These are phyloP conservation scores for Heliosperma pusillum DNA, from an alignment of 148 eudicot genomes.

Conservation along the genomic window DNA sequence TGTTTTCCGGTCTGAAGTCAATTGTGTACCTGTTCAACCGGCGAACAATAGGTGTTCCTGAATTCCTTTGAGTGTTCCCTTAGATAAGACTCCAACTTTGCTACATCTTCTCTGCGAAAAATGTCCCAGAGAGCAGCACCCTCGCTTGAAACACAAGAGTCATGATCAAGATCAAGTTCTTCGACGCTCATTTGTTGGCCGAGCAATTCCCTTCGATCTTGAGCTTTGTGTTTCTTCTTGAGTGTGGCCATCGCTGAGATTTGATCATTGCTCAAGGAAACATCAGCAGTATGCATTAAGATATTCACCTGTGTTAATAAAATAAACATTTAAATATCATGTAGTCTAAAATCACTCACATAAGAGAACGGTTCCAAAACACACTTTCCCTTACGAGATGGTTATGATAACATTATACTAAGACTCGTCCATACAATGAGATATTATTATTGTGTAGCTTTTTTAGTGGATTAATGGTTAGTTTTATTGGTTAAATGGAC, in stretches of 20 bases:
- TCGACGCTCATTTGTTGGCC: neutral
- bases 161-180: constrained; percentile 19
- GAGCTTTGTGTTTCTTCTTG: constrained; percentile 63
- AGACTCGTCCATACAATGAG: too few relatives aligned
- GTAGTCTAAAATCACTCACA: too few relatives aligned
- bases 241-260: constrained; percentile 43
- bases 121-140: constrained; percentile 94
- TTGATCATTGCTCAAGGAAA: constrained; percentile 44
- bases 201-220: constrained; percentile 55
- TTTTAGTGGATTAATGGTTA: too few relatives aligned
- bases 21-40: constrained; percentile 68
- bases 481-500: too few relatives aligned
- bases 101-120: constrained; percentile 82
- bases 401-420: too few relatives aligned
- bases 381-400: too few relatives aligned
- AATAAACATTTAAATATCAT: neutral
- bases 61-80: constrained; percentile 33
- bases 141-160: constrained; percentile 15
- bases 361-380: too few relatives aligned
- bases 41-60: constrained; percentile 44
- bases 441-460: too few relatives aligned
- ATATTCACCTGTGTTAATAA: constrained; percentile 66
- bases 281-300: constrained; percentile 68
- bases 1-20: neutral
- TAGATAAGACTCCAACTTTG: constrained; percentile 37